Conservation (phyloP, 192 early-diverging fungal genomes). For the Coemansia sp. region DNA sequence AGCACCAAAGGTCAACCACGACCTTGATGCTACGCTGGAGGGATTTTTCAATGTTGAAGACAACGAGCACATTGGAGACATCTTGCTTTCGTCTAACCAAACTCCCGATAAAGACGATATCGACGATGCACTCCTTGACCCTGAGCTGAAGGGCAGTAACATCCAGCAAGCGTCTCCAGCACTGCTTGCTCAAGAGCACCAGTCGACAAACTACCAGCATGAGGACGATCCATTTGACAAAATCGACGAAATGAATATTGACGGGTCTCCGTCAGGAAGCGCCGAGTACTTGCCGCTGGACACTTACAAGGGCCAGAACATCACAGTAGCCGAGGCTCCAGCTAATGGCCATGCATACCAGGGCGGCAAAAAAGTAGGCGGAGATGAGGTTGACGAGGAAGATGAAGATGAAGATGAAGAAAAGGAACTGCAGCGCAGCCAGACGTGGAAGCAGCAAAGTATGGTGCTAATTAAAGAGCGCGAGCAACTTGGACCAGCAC, state of each 20-base stretch:
- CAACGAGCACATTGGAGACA: constrained; percentile 34
- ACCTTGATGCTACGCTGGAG: constrained; percentile 36
- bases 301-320: constrained; percentile 16
- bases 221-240: constrained; percentile 43
- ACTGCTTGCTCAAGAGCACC: constrained; percentile 31
- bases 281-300: constrained; percentile 50
- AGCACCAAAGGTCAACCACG: constrained; percentile 40
- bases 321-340: neutral
- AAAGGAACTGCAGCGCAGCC: constrained; percentile 31
- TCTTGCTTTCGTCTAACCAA: constrained; percentile 24
- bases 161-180: constrained; percentile 27
- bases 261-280: constrained; percentile 32
- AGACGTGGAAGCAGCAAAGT: constrained; percentile 45
- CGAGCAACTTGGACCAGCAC: constrained; percentile 25
- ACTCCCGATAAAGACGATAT: neutral
- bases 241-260: constrained; percentile 42
- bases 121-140: constrained; percentile 8
- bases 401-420: constrained; percentile 19
- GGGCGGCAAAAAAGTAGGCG: constrained; percentile 5
- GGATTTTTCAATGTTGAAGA: constrained; percentile 48
- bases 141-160: constrained; percentile 36
- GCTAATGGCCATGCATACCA: neutral
- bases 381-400: constrained; percentile 16
- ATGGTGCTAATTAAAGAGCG: constrained; percentile 40
- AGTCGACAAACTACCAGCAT: constrained; percentile 14